Base-by-base conservation (phyloP, 2,329 filamentous ascomycete species). In the Byssothecium circinans region DNA sequence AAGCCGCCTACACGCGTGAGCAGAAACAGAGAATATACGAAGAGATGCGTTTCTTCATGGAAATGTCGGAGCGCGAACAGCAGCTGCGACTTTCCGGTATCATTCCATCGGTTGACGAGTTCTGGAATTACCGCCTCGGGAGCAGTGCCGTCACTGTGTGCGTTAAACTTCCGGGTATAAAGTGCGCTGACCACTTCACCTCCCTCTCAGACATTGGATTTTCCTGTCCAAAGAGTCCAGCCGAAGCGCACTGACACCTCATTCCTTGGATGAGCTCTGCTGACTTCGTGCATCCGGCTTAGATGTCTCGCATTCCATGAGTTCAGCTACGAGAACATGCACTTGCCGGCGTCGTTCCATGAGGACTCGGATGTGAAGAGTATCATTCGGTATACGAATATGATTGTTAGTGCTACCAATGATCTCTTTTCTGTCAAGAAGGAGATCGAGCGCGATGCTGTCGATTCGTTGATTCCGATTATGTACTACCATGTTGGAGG, bases 71-170 rank as follows among this genome's bases (percentile, higher is more conserved):
- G 30, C 15, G 23, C 6, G 49, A 57, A 33, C 54, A 56, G 34
- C 43, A 23, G 8, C 22, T 51, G 18, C 43, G 44, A 4, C 41
- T 57, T 2, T 34, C 33, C 2, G 45, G 43, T 2, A 25, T 8
- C 11, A 39, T 55, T 14, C 39, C 49, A 4, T 27, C 45, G 2
- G 2, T 53, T 12, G 43, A 51, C 20, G 52, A 56, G 18, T 57
- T 43, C 41, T 57, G 54, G 54, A 27, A 39, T 2, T 53, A 47
- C 41, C 41, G 54, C 14, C 44, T 53, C 2, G 53, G 52, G 14
- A 43, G n/a, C 32, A 56, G 52, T 23, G 54, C 52, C 19, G 52
- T 57, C n/a, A n/a, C n/a, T n/a, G n/a, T n/a, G n/a, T n/a, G n/a
- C n/a, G n/a, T n/a, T n/a, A n/a, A n/a, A n/a, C n/a, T n/a, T n/a